Conservation (phyloP, 2,329 filamentous ascomycete species). For the Phoma sp. region DNA sequence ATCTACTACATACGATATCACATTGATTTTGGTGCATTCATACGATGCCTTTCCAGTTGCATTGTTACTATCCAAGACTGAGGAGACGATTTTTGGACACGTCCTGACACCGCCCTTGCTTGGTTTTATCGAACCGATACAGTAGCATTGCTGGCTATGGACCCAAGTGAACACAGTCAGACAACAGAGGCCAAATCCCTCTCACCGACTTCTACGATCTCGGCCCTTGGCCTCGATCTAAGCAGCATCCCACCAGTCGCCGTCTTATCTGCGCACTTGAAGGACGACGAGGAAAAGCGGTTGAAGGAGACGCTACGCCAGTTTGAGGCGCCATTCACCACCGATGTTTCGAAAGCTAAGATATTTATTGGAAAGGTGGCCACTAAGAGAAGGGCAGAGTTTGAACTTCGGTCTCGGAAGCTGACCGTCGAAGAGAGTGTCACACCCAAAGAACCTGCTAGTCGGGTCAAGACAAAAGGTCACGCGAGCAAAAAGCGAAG, state of each 20-base stretch:
- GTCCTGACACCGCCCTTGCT: conserved; percentile 39
- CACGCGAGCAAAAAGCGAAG: conserved; percentile 29
- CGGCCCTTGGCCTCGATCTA: conserved; percentile 46
- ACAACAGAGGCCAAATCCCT: conserved; percentile 26
- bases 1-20: conserved; percentile 1
- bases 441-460: conserved; percentile 27
- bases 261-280: conserved; percentile 75
- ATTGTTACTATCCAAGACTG: conserved; percentile 23
- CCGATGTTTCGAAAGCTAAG: conserved; percentile 73
- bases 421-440: conserved; percentile 64
- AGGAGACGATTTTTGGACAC: conserved; percentile 34
- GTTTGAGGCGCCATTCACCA: conserved; percentile 67
- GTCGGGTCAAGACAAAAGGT: conserved; percentile 21
- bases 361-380: conserved; percentile 78
- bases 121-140: conserved; percentile 31
- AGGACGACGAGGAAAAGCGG: conserved; percentile 66
- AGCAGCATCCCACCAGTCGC: conserved; percentile 69
- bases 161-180: conserved; percentile 30
- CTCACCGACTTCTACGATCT: conserved; percentile 27
- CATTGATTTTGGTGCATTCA: conserved; percentile 10
- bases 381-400: conserved; percentile 72
- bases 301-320: conserved; percentile 69
- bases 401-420: conserved; percentile 77
- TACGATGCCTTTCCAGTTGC: conserved; percentile 28
- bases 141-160: conserved; percentile 28